Conservation (phyloP, 345 rosid species). For the Geranium brycei region DNA sequence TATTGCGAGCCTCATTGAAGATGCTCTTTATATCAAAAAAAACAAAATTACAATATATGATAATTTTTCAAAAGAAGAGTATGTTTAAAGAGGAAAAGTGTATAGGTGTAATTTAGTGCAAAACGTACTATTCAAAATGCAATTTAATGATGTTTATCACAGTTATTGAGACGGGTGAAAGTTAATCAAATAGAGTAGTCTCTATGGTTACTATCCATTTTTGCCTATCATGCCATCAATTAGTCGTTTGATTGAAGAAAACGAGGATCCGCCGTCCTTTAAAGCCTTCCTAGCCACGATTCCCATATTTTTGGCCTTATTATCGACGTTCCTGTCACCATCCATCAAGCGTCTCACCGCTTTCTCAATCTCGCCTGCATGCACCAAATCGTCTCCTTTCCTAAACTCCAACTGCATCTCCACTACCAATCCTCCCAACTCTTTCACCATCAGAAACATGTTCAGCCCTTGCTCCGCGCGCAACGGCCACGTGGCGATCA, state of each 20-base stretch:
- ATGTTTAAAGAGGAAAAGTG: no score
- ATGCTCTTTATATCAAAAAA: no score
- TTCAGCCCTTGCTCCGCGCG: not conserved
- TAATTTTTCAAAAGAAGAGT: no score
- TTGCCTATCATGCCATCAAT: constrained; percentile 12
- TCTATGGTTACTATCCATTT: not conserved
- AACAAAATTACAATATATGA: no score
- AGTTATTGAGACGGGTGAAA: no score
- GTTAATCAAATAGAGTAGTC: no score
- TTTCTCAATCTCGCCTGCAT: not conserved
- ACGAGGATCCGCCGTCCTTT: constrained; percentile 34
- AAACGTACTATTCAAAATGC: no score
- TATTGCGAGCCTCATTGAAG: no score
- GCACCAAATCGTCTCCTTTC: not conserved
- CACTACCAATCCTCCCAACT: not conserved
- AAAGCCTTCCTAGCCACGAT: constrained; percentile 16
- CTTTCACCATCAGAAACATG: not conserved
- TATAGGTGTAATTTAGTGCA: no score
- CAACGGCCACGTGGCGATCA: not conserved
- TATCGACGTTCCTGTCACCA: constrained; percentile 9
- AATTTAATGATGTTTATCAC: no score
- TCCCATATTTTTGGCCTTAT: constrained; percentile 19
- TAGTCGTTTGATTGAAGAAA: constrained; percentile 13
- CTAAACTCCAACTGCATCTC: not conserved
- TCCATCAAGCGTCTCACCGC: not conserved